A percentile compares a stretch with the other conserved stretches of the same genome.
Evolutionary conservation across 1,284 basidiomycete species (phyloP).

Genomic region (Microbotryomycetes sp.): DNA sequence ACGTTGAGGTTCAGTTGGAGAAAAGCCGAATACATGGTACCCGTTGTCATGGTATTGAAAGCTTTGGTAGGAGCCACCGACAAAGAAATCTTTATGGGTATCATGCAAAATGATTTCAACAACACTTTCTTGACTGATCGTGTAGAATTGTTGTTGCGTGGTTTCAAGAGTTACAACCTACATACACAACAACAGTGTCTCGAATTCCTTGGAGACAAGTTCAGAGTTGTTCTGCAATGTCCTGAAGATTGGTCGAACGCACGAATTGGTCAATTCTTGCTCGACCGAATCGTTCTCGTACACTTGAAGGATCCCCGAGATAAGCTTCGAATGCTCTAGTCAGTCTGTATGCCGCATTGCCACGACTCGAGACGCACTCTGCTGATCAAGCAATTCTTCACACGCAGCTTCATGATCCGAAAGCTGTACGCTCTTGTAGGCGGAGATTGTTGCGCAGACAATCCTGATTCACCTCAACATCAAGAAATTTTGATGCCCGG

Average conservation of each 20-base stretch:
- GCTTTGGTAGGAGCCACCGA: slow-evolving; percentile 91
- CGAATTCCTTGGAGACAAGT: slow-evolving; percentile 96
- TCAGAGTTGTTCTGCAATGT: slow-evolving; percentile 81
- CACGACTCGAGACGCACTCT: background rate
- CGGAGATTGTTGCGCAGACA: slow-evolving; percentile 84
- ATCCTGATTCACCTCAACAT: slow-evolving; percentile 97
- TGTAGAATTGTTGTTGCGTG: slow-evolving; percentile 92
- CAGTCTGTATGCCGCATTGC: slow-evolving; percentile 41
- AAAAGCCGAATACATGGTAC: slow-evolving; percentile 98
- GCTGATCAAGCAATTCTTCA: background rate
- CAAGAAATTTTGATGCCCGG: slow-evolving; percentile 97
- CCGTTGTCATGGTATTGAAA: slow-evolving; percentile 94
- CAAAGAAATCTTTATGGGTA: slow-evolving; percentile 95
- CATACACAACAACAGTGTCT: slow-evolving; percentile 89
- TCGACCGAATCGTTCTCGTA: slow-evolving; percentile 82
- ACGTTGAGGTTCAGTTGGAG: slow-evolving; percentile 95
- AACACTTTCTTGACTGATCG: slow-evolving; percentile 98
- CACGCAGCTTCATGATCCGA: slow-evolving; percentile 83
- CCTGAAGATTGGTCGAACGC: slow-evolving; percentile 91
- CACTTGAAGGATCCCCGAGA: slow-evolving; percentile 85
- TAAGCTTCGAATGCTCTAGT: slow-evolving; percentile 96
- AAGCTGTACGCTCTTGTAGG: slow-evolving; percentile 93
- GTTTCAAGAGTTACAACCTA: slow-evolving; percentile 87
- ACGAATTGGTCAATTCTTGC: slow-evolving; percentile 73
- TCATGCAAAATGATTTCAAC: slow-evolving; percentile 93